These are phyloP conservation scores for Vigna trinervia DNA, from an alignment of 306 rosid species.

Conservation along the genomic window DNA sequence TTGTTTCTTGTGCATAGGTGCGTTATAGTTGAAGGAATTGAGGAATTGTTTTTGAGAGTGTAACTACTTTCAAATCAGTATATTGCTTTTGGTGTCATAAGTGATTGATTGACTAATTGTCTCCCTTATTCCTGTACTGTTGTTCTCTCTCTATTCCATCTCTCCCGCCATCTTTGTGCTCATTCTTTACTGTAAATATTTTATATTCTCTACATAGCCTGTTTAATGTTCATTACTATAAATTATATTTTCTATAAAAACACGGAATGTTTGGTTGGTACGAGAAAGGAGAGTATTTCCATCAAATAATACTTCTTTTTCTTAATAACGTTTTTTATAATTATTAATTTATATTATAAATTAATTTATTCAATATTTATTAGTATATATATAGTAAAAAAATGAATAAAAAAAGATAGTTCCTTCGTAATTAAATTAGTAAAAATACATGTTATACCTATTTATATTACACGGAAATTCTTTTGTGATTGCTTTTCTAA, in stretches of 20 bases:
- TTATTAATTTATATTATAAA: too few species aligned
- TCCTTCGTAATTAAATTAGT: too few species aligned
- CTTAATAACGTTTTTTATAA: too few species aligned
- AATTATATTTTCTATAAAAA: neutral
- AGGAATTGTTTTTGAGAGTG: slow-evolving; percentile 42
- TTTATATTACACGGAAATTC: too few species aligned
- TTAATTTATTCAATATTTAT: too few species aligned
- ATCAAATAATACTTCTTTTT: too few species aligned
- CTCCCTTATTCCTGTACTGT: slow-evolving; percentile 8
- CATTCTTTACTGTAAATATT: neutral
- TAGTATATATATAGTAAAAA: too few species aligned
- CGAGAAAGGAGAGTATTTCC: too few species aligned
- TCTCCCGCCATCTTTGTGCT: neutral
- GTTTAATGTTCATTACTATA: neutral
- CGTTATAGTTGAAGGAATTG: slow-evolving; percentile 29
- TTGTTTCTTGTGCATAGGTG: slow-evolving; percentile 59
- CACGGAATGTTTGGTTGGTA: too few species aligned
- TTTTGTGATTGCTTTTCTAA: too few species aligned
- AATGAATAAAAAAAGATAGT: too few species aligned
- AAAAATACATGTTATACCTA: too few species aligned
- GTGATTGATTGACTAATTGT: slow-evolving; percentile 13
- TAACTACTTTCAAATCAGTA: slow-evolving; percentile 43
- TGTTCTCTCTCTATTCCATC: neutral
- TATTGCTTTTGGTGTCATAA: slow-evolving; percentile 33
- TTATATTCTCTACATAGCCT: neutral